Conservation (phyloP, 768 basidiomycete species). For the Boletus tomentosulus region DNA sequence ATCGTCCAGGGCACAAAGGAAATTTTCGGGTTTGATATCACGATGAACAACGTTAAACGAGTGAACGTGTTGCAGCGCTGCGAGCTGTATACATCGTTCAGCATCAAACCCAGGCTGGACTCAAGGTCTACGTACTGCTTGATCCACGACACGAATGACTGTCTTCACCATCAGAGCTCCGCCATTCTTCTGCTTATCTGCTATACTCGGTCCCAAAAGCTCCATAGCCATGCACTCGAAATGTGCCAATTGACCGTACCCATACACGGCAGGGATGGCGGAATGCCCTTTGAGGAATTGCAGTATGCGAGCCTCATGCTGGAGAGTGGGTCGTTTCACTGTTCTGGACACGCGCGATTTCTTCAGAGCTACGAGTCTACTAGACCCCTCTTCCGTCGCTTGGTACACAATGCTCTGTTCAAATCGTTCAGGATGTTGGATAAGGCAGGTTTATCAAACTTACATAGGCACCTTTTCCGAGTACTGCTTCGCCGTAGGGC, state of each 20-base stretch:
- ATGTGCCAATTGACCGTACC: slow-evolving; percentile 29
- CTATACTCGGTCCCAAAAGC: slow-evolving; percentile 7
- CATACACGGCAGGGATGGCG: slow-evolving; percentile 31
- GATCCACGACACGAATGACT: slow-evolving; percentile 5
- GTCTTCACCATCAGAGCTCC: slow-evolving; percentile 17
- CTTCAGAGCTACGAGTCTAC: slow-evolving; percentile 26
- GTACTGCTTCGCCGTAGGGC: not conserved
- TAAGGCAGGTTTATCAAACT: not conserved
- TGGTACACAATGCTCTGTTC: not conserved
- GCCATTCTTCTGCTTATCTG: slow-evolving; percentile 12
- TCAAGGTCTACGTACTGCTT: not conserved
- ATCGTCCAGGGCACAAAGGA: slow-evolving; percentile 26
- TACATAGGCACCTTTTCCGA: not conserved
- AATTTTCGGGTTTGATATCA: slow-evolving; percentile 36
- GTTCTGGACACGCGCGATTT: slow-evolving; percentile 28
- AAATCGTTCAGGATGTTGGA: too few species aligned
- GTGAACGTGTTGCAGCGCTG: not conserved
- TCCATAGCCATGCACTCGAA: slow-evolving; percentile 36
- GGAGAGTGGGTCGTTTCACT: slow-evolving; percentile 30
- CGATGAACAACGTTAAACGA: slow-evolving; percentile 31
- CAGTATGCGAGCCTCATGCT: slow-evolving; percentile 27
- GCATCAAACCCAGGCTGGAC: too few species aligned
- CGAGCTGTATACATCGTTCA: not conserved
- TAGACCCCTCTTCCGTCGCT: not conserved
- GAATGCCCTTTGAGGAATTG: slow-evolving; percentile 29